These are phyloP conservation scores for Microsporum audouinii DNA, from an alignment of 2,329 filamentous ascomycete species.

Conservation along the genomic window DNA sequence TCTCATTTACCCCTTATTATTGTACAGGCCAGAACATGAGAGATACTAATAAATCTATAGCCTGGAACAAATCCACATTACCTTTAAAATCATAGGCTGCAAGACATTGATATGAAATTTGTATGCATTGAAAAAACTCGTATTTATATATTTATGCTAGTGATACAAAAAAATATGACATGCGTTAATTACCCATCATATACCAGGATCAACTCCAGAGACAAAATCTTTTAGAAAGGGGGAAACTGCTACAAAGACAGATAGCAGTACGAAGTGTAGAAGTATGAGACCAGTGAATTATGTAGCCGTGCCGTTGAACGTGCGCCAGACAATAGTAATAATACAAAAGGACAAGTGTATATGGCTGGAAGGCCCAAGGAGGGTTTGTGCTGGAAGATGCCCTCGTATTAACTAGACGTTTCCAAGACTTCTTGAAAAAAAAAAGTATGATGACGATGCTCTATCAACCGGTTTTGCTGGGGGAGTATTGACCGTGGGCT, in stretches of 20 bases:
- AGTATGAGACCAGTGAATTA: not conserved
- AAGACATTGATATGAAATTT: not conserved
- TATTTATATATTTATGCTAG: not conserved
- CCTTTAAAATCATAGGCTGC: not conserved
- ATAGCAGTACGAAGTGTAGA: not conserved
- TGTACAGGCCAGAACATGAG: not conserved
- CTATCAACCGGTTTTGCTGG: not conserved
- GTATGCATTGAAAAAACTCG: not conserved
- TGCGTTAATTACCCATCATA: not conserved
- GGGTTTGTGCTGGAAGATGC: not conserved
- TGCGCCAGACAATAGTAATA: not conserved
- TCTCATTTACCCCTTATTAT: not conserved
- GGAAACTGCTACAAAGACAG: not conserved
- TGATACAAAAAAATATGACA: not conserved
- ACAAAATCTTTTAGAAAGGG: not conserved
- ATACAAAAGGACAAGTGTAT: not conserved
- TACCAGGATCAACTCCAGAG: not conserved
- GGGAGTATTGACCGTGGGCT: not conserved
- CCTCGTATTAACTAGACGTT: not conserved
- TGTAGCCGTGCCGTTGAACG: not conserved
- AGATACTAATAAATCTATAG: not conserved
- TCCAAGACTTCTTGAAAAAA: not conserved
- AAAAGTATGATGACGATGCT: not conserved
- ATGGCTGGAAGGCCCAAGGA: not conserved
- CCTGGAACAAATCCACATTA: not conserved